A percentile compares a stretch with the other conserved stretches of the same genome.
Evolutionary conservation across 1,139 yeast species (phyloP).

Genomic region (Candida sp.): DNA sequence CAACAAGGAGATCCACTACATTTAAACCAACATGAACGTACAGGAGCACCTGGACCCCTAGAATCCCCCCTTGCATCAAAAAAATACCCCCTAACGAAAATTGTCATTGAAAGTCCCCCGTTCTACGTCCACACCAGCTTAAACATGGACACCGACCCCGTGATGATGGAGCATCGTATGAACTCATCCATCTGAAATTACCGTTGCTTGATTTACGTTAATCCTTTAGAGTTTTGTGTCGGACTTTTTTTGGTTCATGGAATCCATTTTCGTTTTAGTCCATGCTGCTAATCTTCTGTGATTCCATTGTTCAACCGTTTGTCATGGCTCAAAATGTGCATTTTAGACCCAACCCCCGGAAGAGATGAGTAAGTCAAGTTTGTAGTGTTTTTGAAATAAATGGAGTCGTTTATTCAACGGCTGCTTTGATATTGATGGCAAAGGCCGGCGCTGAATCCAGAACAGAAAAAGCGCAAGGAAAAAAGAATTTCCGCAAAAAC

Average conservation of each 20-base stretch:
- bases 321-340: no score
- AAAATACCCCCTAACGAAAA: not conserved
- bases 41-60: not conserved
- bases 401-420: no score
- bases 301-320: not conserved
- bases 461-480: not conserved
- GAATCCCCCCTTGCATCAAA: constrained; percentile 1
- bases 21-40: not conserved
- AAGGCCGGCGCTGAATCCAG: not conserved
- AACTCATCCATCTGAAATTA: not conserved
- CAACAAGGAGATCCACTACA: not conserved
- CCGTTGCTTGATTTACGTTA: not conserved
- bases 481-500: not conserved
- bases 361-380: no score
- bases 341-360: no score
- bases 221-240: not conserved
- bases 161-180: not conserved
- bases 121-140: no score
- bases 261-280: not conserved
- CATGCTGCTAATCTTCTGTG: not conserved
- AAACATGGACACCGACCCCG: no score
- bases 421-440: no score
- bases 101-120: no score
- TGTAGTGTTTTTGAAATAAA: no score
- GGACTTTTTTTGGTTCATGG: not conserved